Base-by-base conservation (phyloP, 139 green algal species). In the Tetraselmis striata region DNA sequence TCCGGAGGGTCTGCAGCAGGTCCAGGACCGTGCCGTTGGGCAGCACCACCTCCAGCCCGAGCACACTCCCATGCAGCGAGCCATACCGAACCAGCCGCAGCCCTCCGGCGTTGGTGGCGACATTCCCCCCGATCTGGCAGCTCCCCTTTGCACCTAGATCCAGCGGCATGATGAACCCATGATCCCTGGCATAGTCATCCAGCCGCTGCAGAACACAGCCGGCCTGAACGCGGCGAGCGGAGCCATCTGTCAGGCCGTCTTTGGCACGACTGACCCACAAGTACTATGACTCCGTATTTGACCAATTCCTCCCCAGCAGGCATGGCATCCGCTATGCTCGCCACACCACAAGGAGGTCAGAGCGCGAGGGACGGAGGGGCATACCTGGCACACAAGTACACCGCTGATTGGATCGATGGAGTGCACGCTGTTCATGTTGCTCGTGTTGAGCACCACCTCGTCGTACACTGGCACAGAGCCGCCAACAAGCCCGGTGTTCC, bases 101-200 rank as follows among this genome's bases (percentile, higher is more conserved):
- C 0, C 95, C 95, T 88, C 94, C 95, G 80, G 97, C 97, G 78
- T 99, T 98, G 29, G 97, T 99, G 59, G 95, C 93, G n/a, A 99
- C 90, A 83, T 98, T 98, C 78, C 97, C 97, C 0, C 97, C 97
- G 24, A 99, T 97, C 26, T 98, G 93, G 89, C 97, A 99, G 84
- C 85, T 96, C 24, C 94, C 95, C 86, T 98, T 98, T 31, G 96
- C 95, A 0, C 97, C 97, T 28, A 99, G 88, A 85, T 99, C 97
- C 77, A 99, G 89, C 0, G 97, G 97, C 89, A 98, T 94, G 59
- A 86, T 91, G 83, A 92, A 92, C 27, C 95, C 94, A 0, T 85
- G 75, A 22, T 85, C 45, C 18, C 31, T 75, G 24, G 94, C 87
- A 25, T 88, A 74, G 24, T 89, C 86, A 27, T 98, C 95, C 26